phyloP scores from a whole-genome alignment of 192 early-diverging fungal genomes.

The Radiomyces spectabilis region DNA sequence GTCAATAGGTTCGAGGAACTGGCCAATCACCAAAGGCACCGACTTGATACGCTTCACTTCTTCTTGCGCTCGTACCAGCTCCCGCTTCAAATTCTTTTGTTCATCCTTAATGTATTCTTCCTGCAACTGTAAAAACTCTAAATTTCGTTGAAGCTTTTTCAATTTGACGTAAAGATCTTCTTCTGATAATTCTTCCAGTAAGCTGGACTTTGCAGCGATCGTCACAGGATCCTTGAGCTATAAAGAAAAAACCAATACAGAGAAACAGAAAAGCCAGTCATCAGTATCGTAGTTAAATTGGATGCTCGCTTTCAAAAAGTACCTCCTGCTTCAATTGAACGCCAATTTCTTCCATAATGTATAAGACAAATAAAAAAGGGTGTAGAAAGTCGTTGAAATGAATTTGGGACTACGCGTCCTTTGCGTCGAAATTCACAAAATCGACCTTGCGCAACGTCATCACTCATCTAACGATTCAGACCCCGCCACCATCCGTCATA shows the following conservation, averaged over 20 bases:
- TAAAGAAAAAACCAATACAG: background rate
- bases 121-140: slow-evolving; percentile 94
- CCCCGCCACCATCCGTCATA: too few relatives aligned
- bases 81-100: slow-evolving; percentile 93
- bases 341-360: too few relatives aligned
- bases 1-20: slow-evolving; percentile 97
- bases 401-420: too few relatives aligned
- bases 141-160: slow-evolving; percentile 90
- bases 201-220: slow-evolving; percentile 5
- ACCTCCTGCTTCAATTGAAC: too few relatives aligned
- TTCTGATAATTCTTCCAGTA: slow-evolving; percentile 60
- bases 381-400: too few relatives aligned
- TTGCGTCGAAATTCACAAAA: too few relatives aligned
- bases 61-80: slow-evolving; percentile 90
- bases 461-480: too few relatives aligned
- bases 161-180: slow-evolving; percentile 87
- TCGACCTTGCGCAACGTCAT: too few relatives aligned
- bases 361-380: too few relatives aligned
- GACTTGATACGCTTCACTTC: slow-evolving; percentile 98
- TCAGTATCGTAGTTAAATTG: too few relatives aligned
- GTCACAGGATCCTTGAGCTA: slow-evolving; percentile 11
- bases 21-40: slow-evolving; percentile 97
- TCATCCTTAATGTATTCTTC: slow-evolving; percentile 99
- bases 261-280: background rate
- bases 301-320: too few relatives aligned